phyloP scores from a whole-genome alignment of 176 grass and related monocot genomes.

The Melocanna baccifera region DNA sequence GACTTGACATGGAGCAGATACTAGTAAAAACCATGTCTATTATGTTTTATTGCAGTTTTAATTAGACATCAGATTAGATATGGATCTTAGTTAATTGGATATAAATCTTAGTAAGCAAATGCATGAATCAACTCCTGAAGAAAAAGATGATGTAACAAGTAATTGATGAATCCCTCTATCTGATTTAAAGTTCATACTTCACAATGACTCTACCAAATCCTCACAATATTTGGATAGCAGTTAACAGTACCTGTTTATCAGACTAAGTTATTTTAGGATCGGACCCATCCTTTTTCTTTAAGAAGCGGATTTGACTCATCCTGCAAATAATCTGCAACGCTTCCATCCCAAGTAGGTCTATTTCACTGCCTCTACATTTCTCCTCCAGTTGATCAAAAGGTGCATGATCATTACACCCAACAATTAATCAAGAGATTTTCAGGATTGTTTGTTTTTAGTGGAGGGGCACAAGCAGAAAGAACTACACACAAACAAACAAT shows the following conservation, averaged over 20 bases:
- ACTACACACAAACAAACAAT: neutral
- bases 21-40: neutral
- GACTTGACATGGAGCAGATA: neutral
- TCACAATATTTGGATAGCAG: neutral
- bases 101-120: neutral
- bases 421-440: neutral
- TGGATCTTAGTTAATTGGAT: neutral
- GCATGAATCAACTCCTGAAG: neutral
- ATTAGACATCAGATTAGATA: neutral
- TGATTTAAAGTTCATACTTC: neutral
- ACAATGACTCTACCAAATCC: neutral
- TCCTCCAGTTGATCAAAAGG: neutral
- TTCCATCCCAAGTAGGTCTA: neutral
- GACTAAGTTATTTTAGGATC: neutral
- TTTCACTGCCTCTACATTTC: neutral
- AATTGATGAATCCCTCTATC: neutral
- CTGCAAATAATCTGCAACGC: neutral
- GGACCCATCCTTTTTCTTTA: neutral
- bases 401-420: neutral
- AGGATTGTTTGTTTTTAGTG: neutral
- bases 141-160: neutral
- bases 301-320: neutral
- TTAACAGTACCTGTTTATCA: neutral
- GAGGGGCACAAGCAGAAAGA: neutral
- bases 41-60: neutral